Percentiles rank a stretch among this genome's conserved stretches.
Evolutionary conservation across 1,139 yeast genomes (phyloP).

Genomic region (Yamadazyma songkhlaensis): DNA sequence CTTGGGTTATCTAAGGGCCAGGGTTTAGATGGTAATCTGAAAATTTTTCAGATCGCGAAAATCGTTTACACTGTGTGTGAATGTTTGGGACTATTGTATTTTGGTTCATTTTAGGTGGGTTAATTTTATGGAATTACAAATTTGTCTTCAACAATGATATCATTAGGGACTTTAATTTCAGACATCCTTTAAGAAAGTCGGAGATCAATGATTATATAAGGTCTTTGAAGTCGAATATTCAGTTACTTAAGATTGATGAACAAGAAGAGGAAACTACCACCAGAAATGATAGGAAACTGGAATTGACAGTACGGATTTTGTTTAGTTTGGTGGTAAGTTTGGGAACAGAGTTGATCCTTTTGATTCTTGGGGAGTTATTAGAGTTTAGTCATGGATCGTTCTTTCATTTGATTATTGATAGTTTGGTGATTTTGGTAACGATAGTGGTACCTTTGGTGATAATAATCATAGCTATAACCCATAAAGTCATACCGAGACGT

Average conservation of each 20-base stretch:
- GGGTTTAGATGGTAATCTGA: not conserved
- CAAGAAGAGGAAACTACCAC: not conserved
- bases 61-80: not conserved
- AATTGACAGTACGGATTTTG: constrained; percentile 7
- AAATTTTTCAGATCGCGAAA: constrained; percentile 2
- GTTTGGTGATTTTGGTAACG: constrained; percentile 30
- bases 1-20: not conserved
- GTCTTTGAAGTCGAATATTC: constrained; percentile 7
- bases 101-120: constrained; percentile 4
- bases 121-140: constrained; percentile 6
- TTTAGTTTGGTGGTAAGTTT: constrained; percentile 31
- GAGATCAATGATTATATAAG: constrained; percentile 11
- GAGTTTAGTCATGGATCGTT: constrained; percentile 17
- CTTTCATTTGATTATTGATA: constrained; percentile 32
- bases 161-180: constrained; percentile 9
- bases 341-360: constrained; percentile 30
- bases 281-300: not conserved
- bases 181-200: constrained; percentile 7
- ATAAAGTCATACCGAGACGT: constrained; percentile 22
- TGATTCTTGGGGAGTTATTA: constrained; percentile 40
- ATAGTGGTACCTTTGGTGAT: constrained; percentile 34
- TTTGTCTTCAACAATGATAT: constrained; percentile 9
- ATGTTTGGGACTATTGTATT: constrained; percentile 7
- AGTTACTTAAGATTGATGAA: constrained; percentile 2
- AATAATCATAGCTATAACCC: constrained; percentile 28